A percentile compares a stretch with the other conserved stretches of the same genome.
Evolutionary conservation across 2,329 filamentous ascomycete genomes (phyloP).

Genomic region (Elsinoe necatrix): DNA sequence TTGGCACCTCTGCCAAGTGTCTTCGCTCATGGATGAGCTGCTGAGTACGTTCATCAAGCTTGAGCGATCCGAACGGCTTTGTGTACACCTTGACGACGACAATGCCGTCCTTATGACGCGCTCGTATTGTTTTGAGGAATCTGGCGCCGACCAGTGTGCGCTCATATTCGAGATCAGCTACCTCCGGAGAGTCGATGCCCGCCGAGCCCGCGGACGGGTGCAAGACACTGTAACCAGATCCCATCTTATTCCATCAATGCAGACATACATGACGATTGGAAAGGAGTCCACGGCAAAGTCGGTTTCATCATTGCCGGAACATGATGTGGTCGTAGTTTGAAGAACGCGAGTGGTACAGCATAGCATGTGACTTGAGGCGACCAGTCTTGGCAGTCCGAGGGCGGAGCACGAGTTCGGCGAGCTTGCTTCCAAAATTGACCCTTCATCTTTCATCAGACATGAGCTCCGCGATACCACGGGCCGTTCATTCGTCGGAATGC

Average conservation of each 20-base stretch:
- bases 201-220: slow-evolving; percentile 86
- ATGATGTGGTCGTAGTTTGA: background rate
- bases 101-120: slow-evolving; percentile 79
- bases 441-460: too few species aligned
- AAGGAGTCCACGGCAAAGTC: background rate
- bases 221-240: slow-evolving; percentile 90
- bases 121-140: slow-evolving; percentile 94
- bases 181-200: slow-evolving; percentile 87
- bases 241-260: slow-evolving; percentile 55
- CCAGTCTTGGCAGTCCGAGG: background rate
- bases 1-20: slow-evolving; percentile 72
- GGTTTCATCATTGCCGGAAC: background rate
- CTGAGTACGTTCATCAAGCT: slow-evolving; percentile 16
- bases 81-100: slow-evolving; percentile 92
- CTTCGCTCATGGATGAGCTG: slow-evolving; percentile 55
- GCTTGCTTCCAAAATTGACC: too few species aligned
- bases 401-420: too few species aligned
- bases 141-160: slow-evolving; percentile 82
- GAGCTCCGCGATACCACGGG: too few species aligned
- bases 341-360: background rate
- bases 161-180: slow-evolving; percentile 85
- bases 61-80: slow-evolving; percentile 62
- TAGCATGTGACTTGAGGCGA: background rate
- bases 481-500: too few species aligned
- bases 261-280: background rate